Conservation (phyloP, 768 basidiomycete species). For the Amanita thiersii region DNA sequence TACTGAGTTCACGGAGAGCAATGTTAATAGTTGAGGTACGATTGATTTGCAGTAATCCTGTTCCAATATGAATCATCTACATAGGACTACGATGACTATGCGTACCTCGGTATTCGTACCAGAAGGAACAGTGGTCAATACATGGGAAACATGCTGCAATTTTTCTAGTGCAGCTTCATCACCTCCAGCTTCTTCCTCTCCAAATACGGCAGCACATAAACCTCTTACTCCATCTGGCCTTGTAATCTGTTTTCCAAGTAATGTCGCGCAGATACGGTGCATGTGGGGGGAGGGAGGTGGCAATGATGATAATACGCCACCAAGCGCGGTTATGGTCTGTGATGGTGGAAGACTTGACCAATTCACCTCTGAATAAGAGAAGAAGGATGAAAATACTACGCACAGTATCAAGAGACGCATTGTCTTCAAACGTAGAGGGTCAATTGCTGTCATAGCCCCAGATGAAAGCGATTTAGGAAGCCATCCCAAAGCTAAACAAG, state of each 20-base stretch:
- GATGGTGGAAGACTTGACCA: slow-evolving; percentile 51
- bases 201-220: slow-evolving; percentile 61
- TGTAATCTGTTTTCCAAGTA: slow-evolving; percentile 65
- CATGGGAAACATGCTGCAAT: slow-evolving; percentile 61
- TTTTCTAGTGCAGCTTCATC: slow-evolving; percentile 57
- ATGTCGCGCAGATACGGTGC: slow-evolving; percentile 47
- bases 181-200: slow-evolving; percentile 41
- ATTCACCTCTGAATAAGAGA: slow-evolving; percentile 10
- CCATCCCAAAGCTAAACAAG: slow-evolving; percentile 66
- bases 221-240: slow-evolving; percentile 65
- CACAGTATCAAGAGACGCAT: slow-evolving; percentile 59
- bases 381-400: slow-evolving; percentile 20
- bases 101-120: slow-evolving; percentile 48
- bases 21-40: slow-evolving; percentile 43
- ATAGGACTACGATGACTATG: too few species aligned
- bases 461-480: slow-evolving; percentile 44
- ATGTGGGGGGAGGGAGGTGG: slow-evolving; percentile 40
- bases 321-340: slow-evolving; percentile 59
- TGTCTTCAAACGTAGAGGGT: slow-evolving; percentile 40
- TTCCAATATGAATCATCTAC: too few species aligned
- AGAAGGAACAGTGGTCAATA: slow-evolving; percentile 57
- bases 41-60: slow-evolving; percentile 61
- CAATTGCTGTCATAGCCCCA: slow-evolving; percentile 28
- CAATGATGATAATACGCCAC: slow-evolving; percentile 43
- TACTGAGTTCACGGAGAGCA: slow-evolving; percentile 36